Conservation (phyloP, 352 stramenopile species). For the Phytophthora capsici region DNA sequence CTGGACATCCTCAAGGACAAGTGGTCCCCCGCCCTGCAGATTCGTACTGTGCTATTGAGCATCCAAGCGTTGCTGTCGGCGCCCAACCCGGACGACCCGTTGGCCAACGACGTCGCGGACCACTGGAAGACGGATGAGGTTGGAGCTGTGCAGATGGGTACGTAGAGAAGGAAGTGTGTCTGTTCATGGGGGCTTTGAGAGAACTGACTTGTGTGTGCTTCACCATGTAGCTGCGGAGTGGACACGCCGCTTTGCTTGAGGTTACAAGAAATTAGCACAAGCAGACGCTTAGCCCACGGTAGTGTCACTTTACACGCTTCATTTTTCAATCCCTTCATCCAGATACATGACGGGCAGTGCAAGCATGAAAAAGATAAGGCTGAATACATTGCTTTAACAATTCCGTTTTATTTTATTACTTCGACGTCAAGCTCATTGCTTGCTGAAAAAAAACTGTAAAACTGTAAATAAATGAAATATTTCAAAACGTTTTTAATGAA, state of each 20-base stretch:
- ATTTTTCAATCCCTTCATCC: constrained; percentile 34
- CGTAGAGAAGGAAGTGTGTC: background rate
- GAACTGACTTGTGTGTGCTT: constrained; percentile 13
- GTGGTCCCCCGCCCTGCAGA: constrained; percentile 98
- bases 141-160: constrained; percentile 88
- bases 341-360: constrained; percentile 4
- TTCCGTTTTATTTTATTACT: too few relatives aligned
- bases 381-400: too few relatives aligned
- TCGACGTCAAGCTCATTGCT: too few relatives aligned
- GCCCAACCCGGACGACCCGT: constrained; percentile 97
- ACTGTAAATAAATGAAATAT: too few relatives aligned
- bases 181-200: too few relatives aligned
- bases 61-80: constrained; percentile 97
- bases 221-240: constrained; percentile 60
- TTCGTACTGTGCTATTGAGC: constrained; percentile 97
- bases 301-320: constrained; percentile 31
- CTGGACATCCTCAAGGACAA: constrained; percentile 99
- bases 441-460: too few relatives aligned
- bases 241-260: constrained; percentile 73
- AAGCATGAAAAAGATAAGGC: too few relatives aligned
- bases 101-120: constrained; percentile 97
- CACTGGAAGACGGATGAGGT: constrained; percentile 97
- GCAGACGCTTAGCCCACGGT: constrained; percentile 24
- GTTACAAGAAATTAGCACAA: constrained; percentile 23
- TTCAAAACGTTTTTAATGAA: too few relatives aligned